A percentile compares a stretch with the other conserved stretches of the same genome.
Evolutionary conservation across 805 yeast genomes (phyloP).

Genomic region (Starmerella kuoi): DNA sequence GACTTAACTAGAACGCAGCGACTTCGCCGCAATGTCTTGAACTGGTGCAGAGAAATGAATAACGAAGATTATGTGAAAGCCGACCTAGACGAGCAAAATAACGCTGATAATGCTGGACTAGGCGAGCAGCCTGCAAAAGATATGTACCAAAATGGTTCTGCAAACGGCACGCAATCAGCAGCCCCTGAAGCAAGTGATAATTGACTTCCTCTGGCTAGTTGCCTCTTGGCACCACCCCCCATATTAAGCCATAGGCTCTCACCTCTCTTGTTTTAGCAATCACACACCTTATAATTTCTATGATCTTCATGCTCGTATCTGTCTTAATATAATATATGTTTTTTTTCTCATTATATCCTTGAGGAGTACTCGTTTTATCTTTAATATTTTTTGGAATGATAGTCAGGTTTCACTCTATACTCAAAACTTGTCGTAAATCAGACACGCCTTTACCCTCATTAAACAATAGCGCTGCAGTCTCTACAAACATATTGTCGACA

Average conservation of each 20-base stretch:
- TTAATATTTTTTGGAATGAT: too few relatives aligned
- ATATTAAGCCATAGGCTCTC: too few relatives aligned
- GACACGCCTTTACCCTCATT: constrained; percentile 7
- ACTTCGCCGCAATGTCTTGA: constrained; percentile 51
- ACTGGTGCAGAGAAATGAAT: constrained; percentile 80
- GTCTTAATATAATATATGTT: too few relatives aligned
- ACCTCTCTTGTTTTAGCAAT: too few relatives aligned
- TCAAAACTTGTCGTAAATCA: neutral
- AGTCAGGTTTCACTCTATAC: neutral
- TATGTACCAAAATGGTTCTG: constrained; percentile 1
- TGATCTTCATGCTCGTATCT: too few relatives aligned
- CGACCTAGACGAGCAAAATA: constrained; percentile 23
- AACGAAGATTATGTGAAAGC: constrained; percentile 43
- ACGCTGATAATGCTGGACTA: constrained; percentile 17
- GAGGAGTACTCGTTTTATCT: too few relatives aligned
- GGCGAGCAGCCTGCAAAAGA: constrained; percentile 19
- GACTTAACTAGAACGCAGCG: constrained; percentile 71
- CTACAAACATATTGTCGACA: constrained; percentile 55
- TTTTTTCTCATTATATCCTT: too few relatives aligned
- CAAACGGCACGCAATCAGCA: neutral
- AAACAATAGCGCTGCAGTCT: constrained; percentile 39
- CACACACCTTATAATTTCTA: too few relatives aligned
- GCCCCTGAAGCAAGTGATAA: too few relatives aligned
- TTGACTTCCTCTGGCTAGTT: too few relatives aligned
- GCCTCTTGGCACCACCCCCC: too few relatives aligned